A percentile compares a stretch with the other conserved stretches of the same genome.
phyloP scores from a whole-genome alignment of 2,329 filamentous ascomycete genomes.

The Harringtonia aguacate region DNA sequence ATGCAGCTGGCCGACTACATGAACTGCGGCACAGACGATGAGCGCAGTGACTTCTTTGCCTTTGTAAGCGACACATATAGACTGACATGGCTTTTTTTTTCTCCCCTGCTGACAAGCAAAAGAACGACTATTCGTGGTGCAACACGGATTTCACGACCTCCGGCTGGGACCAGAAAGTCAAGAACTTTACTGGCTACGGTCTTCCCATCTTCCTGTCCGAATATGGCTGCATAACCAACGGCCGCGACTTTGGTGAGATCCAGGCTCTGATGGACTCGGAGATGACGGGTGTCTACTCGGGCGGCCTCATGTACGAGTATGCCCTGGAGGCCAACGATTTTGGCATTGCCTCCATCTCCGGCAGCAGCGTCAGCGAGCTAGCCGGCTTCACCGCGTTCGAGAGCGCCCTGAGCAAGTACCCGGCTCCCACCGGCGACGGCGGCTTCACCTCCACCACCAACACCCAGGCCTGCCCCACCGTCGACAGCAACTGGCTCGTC shows the following conservation, averaged over 20 bases:
- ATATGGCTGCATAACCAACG: slow-evolving; percentile 79
- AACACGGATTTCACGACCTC: slow-evolving; percentile 58
- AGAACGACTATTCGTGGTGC: slow-evolving; percentile 84
- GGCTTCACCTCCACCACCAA: slow-evolving; percentile 37
- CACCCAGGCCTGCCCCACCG: slow-evolving; percentile 36
- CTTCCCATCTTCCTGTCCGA: slow-evolving; percentile 91
- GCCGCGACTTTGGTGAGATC: slow-evolving; percentile 73
- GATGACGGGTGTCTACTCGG: slow-evolving; percentile 88
- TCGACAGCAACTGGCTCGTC: slow-evolving; percentile 39
- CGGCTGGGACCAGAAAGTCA: slow-evolving; percentile 81
- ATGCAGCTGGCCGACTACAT: slow-evolving; percentile 82
- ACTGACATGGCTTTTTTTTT: neutral
- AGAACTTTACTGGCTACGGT: slow-evolving; percentile 78
- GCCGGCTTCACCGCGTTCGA: slow-evolving; percentile 51
- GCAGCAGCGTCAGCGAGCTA: slow-evolving; percentile 42
- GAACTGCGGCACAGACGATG: slow-evolving; percentile 81
- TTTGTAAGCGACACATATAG: slow-evolving; percentile 34
- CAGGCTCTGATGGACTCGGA: slow-evolving; percentile 65
- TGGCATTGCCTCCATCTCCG: slow-evolving; percentile 62
- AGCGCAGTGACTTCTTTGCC: slow-evolving; percentile 79
- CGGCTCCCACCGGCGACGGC: slow-evolving; percentile 38
- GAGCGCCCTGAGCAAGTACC: slow-evolving; percentile 35
- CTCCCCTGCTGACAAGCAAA: neutral
- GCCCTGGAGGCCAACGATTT: slow-evolving; percentile 67
- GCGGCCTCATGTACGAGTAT: slow-evolving; percentile 95